A percentile compares a stretch with the other conserved stretches of the same genome.
These are phyloP conservation scores for Terfezia claveryi DNA, from an alignment of 495 filamentous ascomycete genomes.

Conservation along the genomic window DNA sequence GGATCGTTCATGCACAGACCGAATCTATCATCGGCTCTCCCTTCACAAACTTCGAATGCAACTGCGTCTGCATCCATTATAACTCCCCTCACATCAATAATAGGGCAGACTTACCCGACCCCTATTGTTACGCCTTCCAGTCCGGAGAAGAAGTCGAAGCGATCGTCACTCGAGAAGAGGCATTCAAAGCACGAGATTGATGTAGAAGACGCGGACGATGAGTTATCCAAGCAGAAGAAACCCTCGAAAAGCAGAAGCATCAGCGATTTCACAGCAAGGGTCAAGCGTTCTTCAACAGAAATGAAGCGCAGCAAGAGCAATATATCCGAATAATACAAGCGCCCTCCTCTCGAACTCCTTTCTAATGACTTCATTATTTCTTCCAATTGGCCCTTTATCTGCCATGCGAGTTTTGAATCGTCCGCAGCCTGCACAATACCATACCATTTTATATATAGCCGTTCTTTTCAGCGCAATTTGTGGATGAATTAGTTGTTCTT, in stretches of 20 bases:
- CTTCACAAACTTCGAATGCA: background rate
- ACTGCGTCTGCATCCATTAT: slow-evolving; percentile 1
- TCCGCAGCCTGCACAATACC: too few species aligned
- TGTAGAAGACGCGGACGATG: slow-evolving; percentile 20
- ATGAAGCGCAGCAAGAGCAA: slow-evolving; percentile 20
- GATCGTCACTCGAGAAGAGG: slow-evolving; percentile 17
- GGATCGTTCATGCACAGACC: background rate
- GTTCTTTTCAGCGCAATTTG: background rate
- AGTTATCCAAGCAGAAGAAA: slow-evolving; percentile 15
- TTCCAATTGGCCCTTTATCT: background rate
- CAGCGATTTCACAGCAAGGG: slow-evolving; percentile 14
- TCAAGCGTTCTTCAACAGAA: slow-evolving; percentile 13
- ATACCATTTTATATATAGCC: background rate
- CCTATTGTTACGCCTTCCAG: slow-evolving; percentile 4
- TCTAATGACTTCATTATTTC: background rate
- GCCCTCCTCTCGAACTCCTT: background rate
- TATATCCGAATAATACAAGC: background rate
- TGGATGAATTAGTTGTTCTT: background rate
- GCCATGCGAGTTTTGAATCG: background rate
- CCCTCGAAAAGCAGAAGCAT: slow-evolving; percentile 18
- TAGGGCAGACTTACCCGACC: slow-evolving; percentile 1
- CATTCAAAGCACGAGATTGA: slow-evolving; percentile 14
- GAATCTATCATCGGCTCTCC: slow-evolving; percentile 7
- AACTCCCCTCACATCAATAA: background rate
- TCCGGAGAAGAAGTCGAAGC: slow-evolving; percentile 7